These are phyloP conservation scores for Candida gigantensis DNA, from an alignment of 1,139 yeast genomes.

Conservation along the genomic window DNA sequence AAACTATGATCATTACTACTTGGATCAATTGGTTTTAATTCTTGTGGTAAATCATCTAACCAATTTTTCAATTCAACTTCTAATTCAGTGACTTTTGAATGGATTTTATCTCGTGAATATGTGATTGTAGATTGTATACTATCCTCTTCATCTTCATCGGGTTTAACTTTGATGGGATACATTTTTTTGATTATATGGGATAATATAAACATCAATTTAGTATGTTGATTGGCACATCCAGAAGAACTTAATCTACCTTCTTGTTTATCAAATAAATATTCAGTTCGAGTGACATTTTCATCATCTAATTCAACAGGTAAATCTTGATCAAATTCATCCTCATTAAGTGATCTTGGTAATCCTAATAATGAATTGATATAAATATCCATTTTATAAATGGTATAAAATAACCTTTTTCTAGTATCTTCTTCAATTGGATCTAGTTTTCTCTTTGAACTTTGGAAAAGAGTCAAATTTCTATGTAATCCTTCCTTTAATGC, in stretches of 20 bases:
- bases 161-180: conserved; percentile 40
- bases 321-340: conserved; percentile 87
- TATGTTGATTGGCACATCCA: conserved; percentile 85
- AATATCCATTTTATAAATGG: conserved; percentile 88
- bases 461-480: conserved; percentile 60
- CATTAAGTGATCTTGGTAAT: conserved; percentile 71
- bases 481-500: conserved; percentile 89
- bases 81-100: conserved; percentile 67
- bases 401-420: conserved; percentile 82
- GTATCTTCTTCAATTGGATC: conserved; percentile 86
- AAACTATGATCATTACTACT: conserved; percentile 21
- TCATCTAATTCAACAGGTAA: conserved; percentile 85
- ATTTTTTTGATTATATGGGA: conserved; percentile 45
- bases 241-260: conserved; percentile 61
- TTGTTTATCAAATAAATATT: conserved; percentile 42
- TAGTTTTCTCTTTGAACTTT: conserved; percentile 50
- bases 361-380: conserved; percentile 90
- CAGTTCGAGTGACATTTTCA: conserved; percentile 74
- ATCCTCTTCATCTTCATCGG: conserved; percentile 8
- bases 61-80: conserved; percentile 75
- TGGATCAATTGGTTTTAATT: conserved; percentile 73
- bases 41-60: conserved; percentile 72
- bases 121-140: conserved; percentile 13
- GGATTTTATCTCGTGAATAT: conserved; percentile 43
- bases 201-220: conserved; percentile 58